Evolutionary conservation across 225 moss, liverwort and hornwort species (phyloP), one percentile per base, ranked within the genome.

Genomic region (Bryoerythrophyllum caledonicum): DNA sequence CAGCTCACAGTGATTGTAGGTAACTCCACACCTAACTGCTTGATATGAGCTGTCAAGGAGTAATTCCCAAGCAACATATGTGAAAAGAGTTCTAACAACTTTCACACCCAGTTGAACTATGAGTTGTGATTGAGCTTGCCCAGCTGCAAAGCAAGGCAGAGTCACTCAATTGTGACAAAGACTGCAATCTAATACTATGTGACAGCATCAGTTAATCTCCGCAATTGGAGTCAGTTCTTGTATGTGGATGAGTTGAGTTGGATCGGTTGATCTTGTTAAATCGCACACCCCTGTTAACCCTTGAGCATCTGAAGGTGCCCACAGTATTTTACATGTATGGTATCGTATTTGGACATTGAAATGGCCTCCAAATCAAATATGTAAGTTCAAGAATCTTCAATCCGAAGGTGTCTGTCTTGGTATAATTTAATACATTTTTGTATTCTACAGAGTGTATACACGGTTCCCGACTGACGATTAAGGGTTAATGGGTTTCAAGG

Each of bases 1-100:
- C 8, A 55, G 15, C 17, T 5, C 40, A 26, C 2, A 10, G 5
- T 17, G 40, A 57, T 40, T 57, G 26, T 35, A 44, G 8, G 8
- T 25, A 61, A 62, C 23, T 20, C 24, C 23, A 63, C 63, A 59
- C 20, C 24, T 8, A 53, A 74, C 55, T 64, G 40, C 40, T 65
- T 41, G 15, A 41, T 13, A 55, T 65, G 41, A 41, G 65, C 54
- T 55, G 65, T 26, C 28, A 56, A 49, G 41, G 65, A 55, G 74
- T 65, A 43, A 43, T 65, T 65, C 14, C 43, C 40, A 74, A 65
- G 65, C 43, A 65, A 64, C 4, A 10, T 54, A 10, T 21, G 43
- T 16, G n/a, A 44, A 57, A 17, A 7, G 2, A 14, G 44, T 30
- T 60, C n/a, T 35, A 17, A 3, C 62, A 51, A 24, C 35, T 63